Conservation (phyloP, 129 eudicot species). For the Helianthus tuberosus region DNA sequence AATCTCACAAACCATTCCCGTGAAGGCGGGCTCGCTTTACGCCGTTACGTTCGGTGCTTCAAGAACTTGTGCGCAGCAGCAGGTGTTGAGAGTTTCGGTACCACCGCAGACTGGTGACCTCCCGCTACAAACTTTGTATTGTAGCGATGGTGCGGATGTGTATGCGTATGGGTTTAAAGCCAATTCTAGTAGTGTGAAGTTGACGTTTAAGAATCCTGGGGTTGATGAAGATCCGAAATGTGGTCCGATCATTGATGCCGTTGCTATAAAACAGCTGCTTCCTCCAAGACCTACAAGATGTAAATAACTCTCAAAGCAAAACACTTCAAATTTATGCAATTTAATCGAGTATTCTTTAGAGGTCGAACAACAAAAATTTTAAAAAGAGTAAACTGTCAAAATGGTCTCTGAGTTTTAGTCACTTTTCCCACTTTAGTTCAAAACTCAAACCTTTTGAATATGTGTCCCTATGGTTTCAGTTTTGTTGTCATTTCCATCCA, state of each 20-base stretch:
- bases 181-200: conserved; percentile 39
- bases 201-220: conserved; percentile 72
- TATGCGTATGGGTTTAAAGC: conserved; percentile 78
- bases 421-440: no score
- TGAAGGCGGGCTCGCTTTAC: conserved; percentile 53
- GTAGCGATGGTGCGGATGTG: conserved; percentile 78
- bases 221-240: conserved; percentile 86
- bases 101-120: conserved; percentile 75
- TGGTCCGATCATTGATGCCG: conserved; percentile 85
- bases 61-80: conserved; percentile 92
- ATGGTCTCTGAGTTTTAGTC: no score
- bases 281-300: conserved; percentile 62
- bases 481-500: no score
- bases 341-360: no score
- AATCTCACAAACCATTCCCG: conserved; percentile 65
- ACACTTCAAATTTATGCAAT: no score
- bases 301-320: conserved; percentile 19
- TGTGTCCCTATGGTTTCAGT: no score
- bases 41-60: conserved; percentile 89
- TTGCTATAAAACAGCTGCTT: conserved; percentile 80
- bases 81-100: conserved; percentile 78
- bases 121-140: conserved; percentile 82
- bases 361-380: no score
- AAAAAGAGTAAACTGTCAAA: no score
- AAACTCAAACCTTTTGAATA: no score